phyloP scores from a whole-genome alignment of 441 rosid genomes.

The Raphanus hybrid region DNA sequence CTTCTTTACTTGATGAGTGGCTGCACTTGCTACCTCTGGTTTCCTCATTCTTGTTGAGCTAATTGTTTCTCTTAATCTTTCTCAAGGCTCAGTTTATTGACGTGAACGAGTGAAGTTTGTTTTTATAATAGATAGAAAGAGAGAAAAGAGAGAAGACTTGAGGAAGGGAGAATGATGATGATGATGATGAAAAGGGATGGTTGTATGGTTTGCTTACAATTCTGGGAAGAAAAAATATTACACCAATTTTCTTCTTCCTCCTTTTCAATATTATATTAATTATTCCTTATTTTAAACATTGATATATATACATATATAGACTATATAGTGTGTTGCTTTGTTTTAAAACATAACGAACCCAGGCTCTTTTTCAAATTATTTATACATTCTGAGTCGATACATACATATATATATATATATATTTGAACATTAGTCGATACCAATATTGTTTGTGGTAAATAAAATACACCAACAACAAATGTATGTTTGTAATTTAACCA shows the following conservation, averaged over 20 bases:
- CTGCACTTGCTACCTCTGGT: slow-evolving; percentile 52
- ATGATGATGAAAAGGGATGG: slow-evolving; percentile 71
- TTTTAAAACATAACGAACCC: slow-evolving; percentile 21
- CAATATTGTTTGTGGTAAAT: slow-evolving; percentile 23
- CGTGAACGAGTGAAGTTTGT: slow-evolving; percentile 46
- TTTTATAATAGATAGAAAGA: slow-evolving; percentile 51
- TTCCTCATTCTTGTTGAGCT: slow-evolving; percentile 60
- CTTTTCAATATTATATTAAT: slow-evolving; percentile 22
- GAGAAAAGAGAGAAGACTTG: slow-evolving; percentile 57
- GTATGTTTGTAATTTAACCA: slow-evolving; percentile 35
- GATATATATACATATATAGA: not conserved
- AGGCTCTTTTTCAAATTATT: not conserved
- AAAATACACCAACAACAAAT: slow-evolving; percentile 34
- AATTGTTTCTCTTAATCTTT: slow-evolving; percentile 10
- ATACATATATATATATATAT: too few relatives aligned
- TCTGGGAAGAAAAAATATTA: slow-evolving; percentile 46
- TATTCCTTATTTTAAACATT: slow-evolving; percentile 21
- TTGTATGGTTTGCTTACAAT: slow-evolving; percentile 93
- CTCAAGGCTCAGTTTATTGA: slow-evolving; percentile 43
- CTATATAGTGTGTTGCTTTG: slow-evolving; percentile 35
- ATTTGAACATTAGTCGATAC: not conserved
- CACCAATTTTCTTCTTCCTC: slow-evolving; percentile 16
- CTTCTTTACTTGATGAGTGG: slow-evolving; percentile 48
- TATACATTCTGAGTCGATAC: slow-evolving; percentile 7
- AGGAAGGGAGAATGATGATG: slow-evolving; percentile 71